A percentile compares a stretch with the other conserved stretches of the same genome.
Evolutionary conservation across 805 yeast genomes (phyloP).

Genomic region (Starmerella stigmatis): DNA sequence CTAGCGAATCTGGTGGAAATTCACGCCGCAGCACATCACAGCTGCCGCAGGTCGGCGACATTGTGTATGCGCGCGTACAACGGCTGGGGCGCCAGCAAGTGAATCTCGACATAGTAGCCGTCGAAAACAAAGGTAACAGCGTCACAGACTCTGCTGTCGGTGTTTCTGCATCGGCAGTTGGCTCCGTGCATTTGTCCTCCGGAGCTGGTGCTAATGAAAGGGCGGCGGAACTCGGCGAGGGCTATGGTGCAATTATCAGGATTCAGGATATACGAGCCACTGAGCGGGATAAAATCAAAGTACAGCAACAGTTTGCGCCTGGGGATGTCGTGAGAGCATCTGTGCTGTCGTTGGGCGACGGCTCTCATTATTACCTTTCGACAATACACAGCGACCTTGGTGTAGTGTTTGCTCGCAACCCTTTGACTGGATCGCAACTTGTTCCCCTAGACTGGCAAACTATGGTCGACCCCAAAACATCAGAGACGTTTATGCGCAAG

Average conservation of each 20-base stretch:
- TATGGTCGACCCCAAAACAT: slow-evolving; percentile 71
- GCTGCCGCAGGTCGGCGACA: slow-evolving; percentile 74
- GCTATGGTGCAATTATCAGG: slow-evolving; percentile 75
- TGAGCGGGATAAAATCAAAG: slow-evolving; percentile 76
- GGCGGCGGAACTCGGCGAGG: slow-evolving; percentile 52
- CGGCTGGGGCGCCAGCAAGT: slow-evolving; percentile 61
- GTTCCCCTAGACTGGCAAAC: slow-evolving; percentile 93
- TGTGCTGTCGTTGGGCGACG: slow-evolving; percentile 82
- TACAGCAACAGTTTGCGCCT: slow-evolving; percentile 71
- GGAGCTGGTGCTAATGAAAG: slow-evolving; percentile 34
- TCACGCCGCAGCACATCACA: slow-evolving; percentile 20
- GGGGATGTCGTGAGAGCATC: slow-evolving; percentile 86
- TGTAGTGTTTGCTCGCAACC: slow-evolving; percentile 73
- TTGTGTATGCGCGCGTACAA: slow-evolving; percentile 66
- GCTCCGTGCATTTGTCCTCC: slow-evolving; percentile 25
- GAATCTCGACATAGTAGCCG: slow-evolving; percentile 60
- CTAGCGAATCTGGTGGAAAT: slow-evolving; percentile 10
- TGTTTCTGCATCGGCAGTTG: slow-evolving; percentile 35
- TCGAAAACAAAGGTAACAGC: slow-evolving; percentile 50
- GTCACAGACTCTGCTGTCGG: slow-evolving; percentile 59
- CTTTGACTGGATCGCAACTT: slow-evolving; percentile 63
- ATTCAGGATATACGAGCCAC: slow-evolving; percentile 84
- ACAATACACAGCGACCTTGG: slow-evolving; percentile 90
- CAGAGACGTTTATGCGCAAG: slow-evolving; percentile 67
- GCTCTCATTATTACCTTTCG: slow-evolving; percentile 74